Conservation (phyloP, 2,329 filamentous ascomycete genomes). For the Calonectria montana region DNA sequence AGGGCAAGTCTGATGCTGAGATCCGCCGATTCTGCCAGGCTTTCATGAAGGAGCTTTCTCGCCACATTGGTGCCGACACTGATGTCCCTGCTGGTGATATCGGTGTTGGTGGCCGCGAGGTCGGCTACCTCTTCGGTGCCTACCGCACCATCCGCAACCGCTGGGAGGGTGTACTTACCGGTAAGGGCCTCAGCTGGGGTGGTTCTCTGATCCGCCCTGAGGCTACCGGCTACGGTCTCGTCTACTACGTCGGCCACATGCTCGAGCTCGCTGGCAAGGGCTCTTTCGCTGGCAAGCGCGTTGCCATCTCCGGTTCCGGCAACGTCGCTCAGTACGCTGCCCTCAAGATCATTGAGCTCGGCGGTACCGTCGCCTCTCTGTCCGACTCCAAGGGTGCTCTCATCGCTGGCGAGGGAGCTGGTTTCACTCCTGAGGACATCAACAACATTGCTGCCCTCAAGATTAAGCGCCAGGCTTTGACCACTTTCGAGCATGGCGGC, state of each 20-base stretch:
- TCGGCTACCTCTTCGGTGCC: slow-evolving; percentile 94
- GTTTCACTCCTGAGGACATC: slow-evolving; percentile 85
- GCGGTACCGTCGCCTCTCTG: slow-evolving; percentile 90
- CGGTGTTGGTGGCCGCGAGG: slow-evolving; percentile 90
- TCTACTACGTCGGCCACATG: slow-evolving; percentile 98
- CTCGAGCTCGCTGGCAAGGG: slow-evolving; percentile 90
- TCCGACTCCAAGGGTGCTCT: slow-evolving; percentile 92
- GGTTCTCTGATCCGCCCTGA: slow-evolving; percentile 94
- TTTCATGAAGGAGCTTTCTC: slow-evolving; percentile 96
- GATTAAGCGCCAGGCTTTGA: slow-evolving; percentile 85
- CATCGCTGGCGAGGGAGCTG: slow-evolving; percentile 75
- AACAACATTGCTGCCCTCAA: slow-evolving; percentile 85
- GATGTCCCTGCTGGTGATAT: slow-evolving; percentile 98
- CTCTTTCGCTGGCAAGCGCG: slow-evolving; percentile 88
- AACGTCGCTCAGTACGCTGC: slow-evolving; percentile 99
- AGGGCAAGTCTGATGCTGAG: slow-evolving; percentile 97
- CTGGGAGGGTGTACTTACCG: slow-evolving; percentile 96
- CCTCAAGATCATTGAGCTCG: slow-evolving; percentile 95
- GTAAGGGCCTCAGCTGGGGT: slow-evolving; percentile 94
- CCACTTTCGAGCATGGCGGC: slow-evolving; percentile 73
- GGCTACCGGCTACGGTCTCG: slow-evolving; percentile 94
- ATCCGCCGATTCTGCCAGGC: slow-evolving; percentile 96
- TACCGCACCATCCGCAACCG: slow-evolving; percentile 90
- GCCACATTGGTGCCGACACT: slow-evolving; percentile 95
- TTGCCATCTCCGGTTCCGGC: slow-evolving; percentile 95